Conservation (phyloP, 176 grass and related monocot species). For the Zea luxurians region DNA sequence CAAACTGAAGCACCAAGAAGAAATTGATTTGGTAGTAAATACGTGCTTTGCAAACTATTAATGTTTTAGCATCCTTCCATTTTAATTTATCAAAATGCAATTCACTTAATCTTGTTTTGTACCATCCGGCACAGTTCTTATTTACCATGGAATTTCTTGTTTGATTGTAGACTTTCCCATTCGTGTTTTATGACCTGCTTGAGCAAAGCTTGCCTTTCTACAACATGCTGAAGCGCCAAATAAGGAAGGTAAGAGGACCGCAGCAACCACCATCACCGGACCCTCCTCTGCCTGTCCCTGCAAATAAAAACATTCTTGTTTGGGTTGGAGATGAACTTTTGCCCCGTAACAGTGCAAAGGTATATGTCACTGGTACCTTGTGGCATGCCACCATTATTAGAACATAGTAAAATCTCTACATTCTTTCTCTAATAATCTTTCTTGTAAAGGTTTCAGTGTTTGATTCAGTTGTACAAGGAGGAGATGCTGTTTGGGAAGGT, state of each 20-base stretch:
- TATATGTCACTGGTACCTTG: conserved; percentile 45
- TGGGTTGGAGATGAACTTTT: conserved; percentile 90
- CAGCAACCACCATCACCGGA: conserved; percentile 49
- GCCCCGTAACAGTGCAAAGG: conserved; percentile 86
- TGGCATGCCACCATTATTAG: not conserved
- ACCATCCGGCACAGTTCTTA: conserved; percentile 1
- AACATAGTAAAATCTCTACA: conserved; percentile 11
- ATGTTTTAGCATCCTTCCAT: not conserved
- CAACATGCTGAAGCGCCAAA: conserved; percentile 76
- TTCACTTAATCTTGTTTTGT: conserved; percentile 27
- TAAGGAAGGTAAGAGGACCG: conserved; percentile 48
- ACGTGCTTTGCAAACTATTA: not conserved
- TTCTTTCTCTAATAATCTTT: conserved; percentile 38
- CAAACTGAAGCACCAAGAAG: not conserved
- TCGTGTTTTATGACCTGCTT: conserved; percentile 77
- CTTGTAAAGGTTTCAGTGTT: conserved; percentile 84
- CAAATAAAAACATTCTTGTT: conserved; percentile 88
- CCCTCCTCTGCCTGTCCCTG: conserved; percentile 84
- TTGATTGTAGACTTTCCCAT: conserved; percentile 75
- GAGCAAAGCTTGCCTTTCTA: conserved; percentile 94
- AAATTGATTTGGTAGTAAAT: not conserved
- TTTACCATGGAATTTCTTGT: conserved; percentile 25
- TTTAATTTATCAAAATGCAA: not conserved
- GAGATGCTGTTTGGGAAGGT: conserved; percentile 98
- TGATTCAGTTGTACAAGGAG: conserved; percentile 99